These are phyloP conservation scores for Chytriomyces sp. DNA, from an alignment of 192 early-diverging fungal genomes.

Conservation along the genomic window DNA sequence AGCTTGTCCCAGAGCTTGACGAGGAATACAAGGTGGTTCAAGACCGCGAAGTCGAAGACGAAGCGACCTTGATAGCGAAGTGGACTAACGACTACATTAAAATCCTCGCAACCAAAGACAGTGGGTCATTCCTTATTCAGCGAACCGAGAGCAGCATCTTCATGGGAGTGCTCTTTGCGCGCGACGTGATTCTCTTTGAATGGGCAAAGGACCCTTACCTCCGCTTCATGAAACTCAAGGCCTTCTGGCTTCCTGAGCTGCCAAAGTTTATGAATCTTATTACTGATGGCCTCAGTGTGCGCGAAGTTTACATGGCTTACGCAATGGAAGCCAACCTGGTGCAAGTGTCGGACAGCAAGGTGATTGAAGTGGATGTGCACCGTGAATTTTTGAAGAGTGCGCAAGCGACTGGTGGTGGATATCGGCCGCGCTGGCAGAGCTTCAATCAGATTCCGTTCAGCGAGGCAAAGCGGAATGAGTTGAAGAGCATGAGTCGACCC, in stretches of 20 bases:
- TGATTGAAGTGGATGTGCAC: constrained; percentile 57
- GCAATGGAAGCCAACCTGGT: constrained; percentile 58
- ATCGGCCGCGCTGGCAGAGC: constrained; percentile 51
- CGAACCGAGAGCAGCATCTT: constrained; percentile 57
- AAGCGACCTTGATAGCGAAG: constrained; percentile 43
- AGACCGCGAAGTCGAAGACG: constrained; percentile 41
- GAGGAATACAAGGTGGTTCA: constrained; percentile 43
- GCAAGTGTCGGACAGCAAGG: constrained; percentile 49
- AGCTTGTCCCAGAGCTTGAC: constrained; percentile 23
- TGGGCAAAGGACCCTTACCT: constrained; percentile 69
- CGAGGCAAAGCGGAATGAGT: constrained; percentile 46
- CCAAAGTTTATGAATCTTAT: constrained; percentile 60
- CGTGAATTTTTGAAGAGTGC: constrained; percentile 48
- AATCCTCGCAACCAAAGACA: constrained; percentile 57
- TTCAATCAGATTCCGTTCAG: constrained; percentile 65
- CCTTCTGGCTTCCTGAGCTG: constrained; percentile 65
- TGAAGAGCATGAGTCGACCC: constrained; percentile 34
- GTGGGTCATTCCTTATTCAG: constrained; percentile 55
- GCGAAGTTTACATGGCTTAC: constrained; percentile 61
- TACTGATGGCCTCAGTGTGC: constrained; percentile 58
- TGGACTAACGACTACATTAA: constrained; percentile 65
- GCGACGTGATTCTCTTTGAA: constrained; percentile 60
- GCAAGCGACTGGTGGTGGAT: not conserved
- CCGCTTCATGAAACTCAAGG: constrained; percentile 69
- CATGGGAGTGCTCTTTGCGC: constrained; percentile 53